A percentile compares a stretch with the other conserved stretches of the same genome.
These are phyloP conservation scores for Naumovozyma baii DNA, from an alignment of 805 yeast genomes.

Conservation along the genomic window DNA sequence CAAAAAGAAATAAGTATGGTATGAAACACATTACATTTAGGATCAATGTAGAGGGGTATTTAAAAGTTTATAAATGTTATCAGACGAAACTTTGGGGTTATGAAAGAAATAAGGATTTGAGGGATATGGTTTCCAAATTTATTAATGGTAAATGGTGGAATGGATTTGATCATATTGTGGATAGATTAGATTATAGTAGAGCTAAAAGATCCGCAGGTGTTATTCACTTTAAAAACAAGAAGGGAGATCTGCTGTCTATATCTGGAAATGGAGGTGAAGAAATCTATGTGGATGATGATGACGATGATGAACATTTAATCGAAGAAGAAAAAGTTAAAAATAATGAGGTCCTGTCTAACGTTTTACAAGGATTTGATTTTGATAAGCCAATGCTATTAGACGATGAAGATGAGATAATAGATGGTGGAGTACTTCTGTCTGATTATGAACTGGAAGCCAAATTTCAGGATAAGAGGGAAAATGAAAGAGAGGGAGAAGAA, in stretches of 20 bases:
- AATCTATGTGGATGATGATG: conserved; percentile 6
- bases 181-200: conserved; percentile 36
- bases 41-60: conserved; percentile 46
- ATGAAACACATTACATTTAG: conserved; percentile 50
- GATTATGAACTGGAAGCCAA: conserved; percentile 34
- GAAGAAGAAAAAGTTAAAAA: conserved; percentile 38
- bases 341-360: conserved; percentile 37
- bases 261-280: conserved; percentile 7
- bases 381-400: conserved; percentile 40
- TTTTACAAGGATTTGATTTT: conserved; percentile 43
- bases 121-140: conserved; percentile 56
- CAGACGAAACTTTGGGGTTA: conserved; percentile 89
- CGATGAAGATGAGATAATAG: conserved; percentile 32
- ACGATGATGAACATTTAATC: conserved; percentile 28
- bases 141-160: conserved; percentile 67
- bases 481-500: background rate
- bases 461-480: background rate
- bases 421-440: conserved; percentile 31
- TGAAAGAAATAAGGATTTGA: conserved; percentile 52
- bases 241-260: background rate
- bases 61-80: conserved; percentile 47
- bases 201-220: conserved; percentile 8
- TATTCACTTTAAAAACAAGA: conserved; percentile 1
- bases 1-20: conserved; percentile 37
- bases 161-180: conserved; percentile 71